phyloP scores from a whole-genome alignment of 2,329 filamentous ascomycete genomes.

The Fusarium hostae region DNA sequence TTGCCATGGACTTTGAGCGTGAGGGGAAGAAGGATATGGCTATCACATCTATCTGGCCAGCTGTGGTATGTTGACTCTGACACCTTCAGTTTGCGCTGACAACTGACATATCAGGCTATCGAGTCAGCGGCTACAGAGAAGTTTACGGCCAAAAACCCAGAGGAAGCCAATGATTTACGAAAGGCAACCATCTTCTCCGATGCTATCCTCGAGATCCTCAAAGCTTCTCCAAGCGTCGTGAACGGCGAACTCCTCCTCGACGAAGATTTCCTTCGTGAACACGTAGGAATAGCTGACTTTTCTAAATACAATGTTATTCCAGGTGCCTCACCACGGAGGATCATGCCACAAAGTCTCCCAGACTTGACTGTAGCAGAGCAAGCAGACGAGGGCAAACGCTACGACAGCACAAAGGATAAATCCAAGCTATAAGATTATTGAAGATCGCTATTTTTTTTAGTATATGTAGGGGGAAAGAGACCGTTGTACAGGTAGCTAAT shows the following conservation, averaged over 20 bases:
- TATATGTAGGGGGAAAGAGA: constrained; percentile 18
- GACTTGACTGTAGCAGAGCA: constrained; percentile 80
- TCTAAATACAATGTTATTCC: constrained; percentile 76
- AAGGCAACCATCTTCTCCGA: constrained; percentile 81
- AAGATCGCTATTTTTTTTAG: constrained; percentile 13
- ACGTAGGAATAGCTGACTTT: constrained; percentile 75
- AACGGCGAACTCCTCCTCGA: constrained; percentile 81
- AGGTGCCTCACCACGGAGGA: constrained; percentile 73
- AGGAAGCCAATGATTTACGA: constrained; percentile 68
- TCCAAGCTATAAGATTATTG: constrained; percentile 52
- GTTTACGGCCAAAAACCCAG: constrained; percentile 57
- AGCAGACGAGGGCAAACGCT: constrained; percentile 78
- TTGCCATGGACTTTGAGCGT: constrained; percentile 83
- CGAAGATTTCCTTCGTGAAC: constrained; percentile 79
- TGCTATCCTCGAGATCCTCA: constrained; percentile 78
- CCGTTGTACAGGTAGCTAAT: constrained; percentile 34
- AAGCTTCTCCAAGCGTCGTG: constrained; percentile 66
- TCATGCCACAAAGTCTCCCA: constrained; percentile 79
- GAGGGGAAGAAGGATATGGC: constrained; percentile 75
- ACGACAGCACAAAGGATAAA: constrained; percentile 68
- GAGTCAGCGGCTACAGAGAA: constrained; percentile 78
- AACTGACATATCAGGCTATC: constrained; percentile 61
- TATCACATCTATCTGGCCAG: constrained; percentile 86
- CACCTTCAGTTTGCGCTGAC: background rate
- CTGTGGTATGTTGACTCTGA: constrained; percentile 62